Base-by-base conservation (phyloP, 2,329 filamentous ascomycete species). In the Penicillium sp. region DNA sequence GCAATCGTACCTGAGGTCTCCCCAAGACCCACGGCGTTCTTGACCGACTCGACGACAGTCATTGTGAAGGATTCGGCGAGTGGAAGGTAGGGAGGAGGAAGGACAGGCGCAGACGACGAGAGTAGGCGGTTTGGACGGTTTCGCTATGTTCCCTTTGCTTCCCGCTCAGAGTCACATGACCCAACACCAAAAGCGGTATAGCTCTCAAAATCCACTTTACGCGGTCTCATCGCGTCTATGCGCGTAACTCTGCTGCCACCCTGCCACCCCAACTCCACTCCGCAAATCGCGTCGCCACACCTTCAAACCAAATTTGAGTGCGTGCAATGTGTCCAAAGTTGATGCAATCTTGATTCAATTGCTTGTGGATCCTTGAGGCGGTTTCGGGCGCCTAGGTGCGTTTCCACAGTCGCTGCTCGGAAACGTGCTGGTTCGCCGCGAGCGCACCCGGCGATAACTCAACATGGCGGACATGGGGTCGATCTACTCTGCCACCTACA, bases 401-500 rank as follows among this genome's bases (percentile, higher is more conserved):
- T 47, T 47, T 58, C 47, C 51, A 63, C 64, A 34, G 58, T 63
- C 62, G 54, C 60, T 67, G 57, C 57, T 64, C 61, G 61, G 61
- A 58, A 70, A 65, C 60, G 59, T 62, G 63, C 60, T 69, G 64
- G 62, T 64, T 63, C 34, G 49, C 48, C 47, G 63, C 61, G 62
- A 54, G 59, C 61, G 58, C 56, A n/a, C n/a, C 64, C 63, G 60
- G 60, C 63, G 59, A 68, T 65, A 45, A 52, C 59, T 61, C 66
- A 70, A 66, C 59, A 75, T 75, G 73, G 72, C 72, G 62, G 70
- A 64, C n/a, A 70, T 72, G 58, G 69, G 71, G 41, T 72, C 81
- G 62, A 84, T 88, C 59, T 88, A 87, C 73, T 86, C 84, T 72
- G 86, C 85, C 58, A 88, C 86, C 10, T 88, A 88, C 70, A 88